phyloP scores from a whole-genome alignment of 2,329 filamentous ascomycete genomes.

The Verticillium dahliae region DNA sequence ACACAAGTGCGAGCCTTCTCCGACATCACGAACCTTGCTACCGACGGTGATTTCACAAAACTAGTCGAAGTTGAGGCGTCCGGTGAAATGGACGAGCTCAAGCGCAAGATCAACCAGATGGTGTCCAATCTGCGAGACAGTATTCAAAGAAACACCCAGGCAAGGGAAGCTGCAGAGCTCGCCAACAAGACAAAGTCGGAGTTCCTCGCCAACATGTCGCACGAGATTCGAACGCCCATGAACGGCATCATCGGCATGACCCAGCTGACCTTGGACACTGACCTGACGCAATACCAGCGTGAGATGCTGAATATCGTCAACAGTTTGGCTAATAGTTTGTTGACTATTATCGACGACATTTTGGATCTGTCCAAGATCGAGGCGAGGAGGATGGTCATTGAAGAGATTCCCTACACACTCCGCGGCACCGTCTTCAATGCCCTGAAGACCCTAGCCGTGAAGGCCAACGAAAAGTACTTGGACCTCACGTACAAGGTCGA shows the following conservation, averaged over 20 bases:
- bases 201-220: conserved; percentile 97
- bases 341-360: conserved; percentile 92
- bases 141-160: conserved; percentile 93
- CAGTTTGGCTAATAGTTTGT: conserved; percentile 87
- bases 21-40: conserved; percentile 96
- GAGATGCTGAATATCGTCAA: conserved; percentile 99
- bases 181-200: conserved; percentile 98
- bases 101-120: conserved; percentile 99
- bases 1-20: conserved; percentile 97
- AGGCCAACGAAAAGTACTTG: conserved; percentile 91
- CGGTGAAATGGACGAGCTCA: conserved; percentile 98
- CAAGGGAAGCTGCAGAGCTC: conserved; percentile 89
- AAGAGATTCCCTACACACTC: conserved; percentile 93
- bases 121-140: conserved; percentile 91
- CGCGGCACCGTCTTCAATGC: conserved; percentile 95
- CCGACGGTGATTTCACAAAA: conserved; percentile 94
- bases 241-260: conserved; percentile 99
- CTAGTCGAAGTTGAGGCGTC: conserved; percentile 95
- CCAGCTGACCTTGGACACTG: conserved; percentile 88
- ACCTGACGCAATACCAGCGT: conserved; percentile 88
- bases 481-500: conserved; percentile 92
- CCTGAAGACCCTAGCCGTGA: conserved; percentile 91
- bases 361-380: conserved; percentile 76
- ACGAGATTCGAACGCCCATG: conserved; percentile 96
- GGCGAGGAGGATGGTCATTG: conserved; percentile 95